These are phyloP conservation scores for Achlya hypogyna DNA, from an alignment of 352 stramenopile species.

Conservation along the genomic window DNA sequence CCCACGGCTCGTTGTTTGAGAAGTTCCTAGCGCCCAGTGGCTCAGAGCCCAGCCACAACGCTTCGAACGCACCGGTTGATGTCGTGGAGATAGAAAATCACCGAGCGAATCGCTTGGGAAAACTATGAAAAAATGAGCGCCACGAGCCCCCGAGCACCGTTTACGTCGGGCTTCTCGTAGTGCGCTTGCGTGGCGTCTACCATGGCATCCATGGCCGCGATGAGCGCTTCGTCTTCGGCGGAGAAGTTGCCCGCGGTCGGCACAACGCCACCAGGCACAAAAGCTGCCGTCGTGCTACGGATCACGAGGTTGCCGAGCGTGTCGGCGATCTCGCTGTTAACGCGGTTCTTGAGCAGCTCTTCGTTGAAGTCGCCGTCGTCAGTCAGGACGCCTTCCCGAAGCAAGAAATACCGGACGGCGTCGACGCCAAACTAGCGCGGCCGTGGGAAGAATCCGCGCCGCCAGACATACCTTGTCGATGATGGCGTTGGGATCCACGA, in stretches of 20 bases:
- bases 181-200: conserved; percentile 31
- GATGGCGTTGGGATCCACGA: conserved; percentile 92
- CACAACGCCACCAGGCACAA: conserved; percentile 42
- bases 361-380: conserved; percentile 90
- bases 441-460: background rate
- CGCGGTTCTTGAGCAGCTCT: conserved; percentile 85
- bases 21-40: conserved; percentile 41
- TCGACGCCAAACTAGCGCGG: conserved; percentile 80
- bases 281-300: conserved; percentile 56
- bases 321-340: conserved; percentile 93
- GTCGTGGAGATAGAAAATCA: conserved; percentile 74
- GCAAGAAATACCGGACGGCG: conserved; percentile 89
- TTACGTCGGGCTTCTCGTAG: conserved; percentile 68
- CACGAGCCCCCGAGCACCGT: background rate
- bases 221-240: conserved; percentile 42
- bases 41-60: background rate
- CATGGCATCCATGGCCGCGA: conserved; percentile 43
- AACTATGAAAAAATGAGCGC: conserved; percentile 36
- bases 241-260: conserved; percentile 35
- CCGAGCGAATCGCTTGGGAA: conserved; percentile 49
- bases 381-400: conserved; percentile 90
- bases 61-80: conserved; percentile 44
- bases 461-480: conserved; percentile 41
- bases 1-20: conserved; percentile 65
- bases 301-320: conserved; percentile 86